Percentiles rank a stretch among this genome's conserved stretches.
These are phyloP conservation scores for Kernera saxatilis DNA, from an alignment of 345 rosid genomes.

Conservation along the genomic window DNA sequence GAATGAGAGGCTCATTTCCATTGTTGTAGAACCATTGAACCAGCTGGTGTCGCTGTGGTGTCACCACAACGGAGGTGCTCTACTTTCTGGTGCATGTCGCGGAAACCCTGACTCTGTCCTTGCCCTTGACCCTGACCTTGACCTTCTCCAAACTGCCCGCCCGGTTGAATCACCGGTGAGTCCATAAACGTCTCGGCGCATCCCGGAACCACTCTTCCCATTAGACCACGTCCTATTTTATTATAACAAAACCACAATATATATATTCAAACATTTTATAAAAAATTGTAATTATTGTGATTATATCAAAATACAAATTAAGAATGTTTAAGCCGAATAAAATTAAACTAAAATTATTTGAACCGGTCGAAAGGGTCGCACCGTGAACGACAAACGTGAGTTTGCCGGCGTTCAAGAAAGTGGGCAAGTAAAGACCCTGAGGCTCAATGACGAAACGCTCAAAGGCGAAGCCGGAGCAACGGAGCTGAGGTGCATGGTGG, in stretches of 20 bases:
- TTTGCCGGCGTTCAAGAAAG: slow-evolving; percentile 37
- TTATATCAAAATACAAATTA: not conserved
- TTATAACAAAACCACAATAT: not conserved
- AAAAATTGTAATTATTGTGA: not conserved
- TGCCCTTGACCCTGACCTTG: slow-evolving; percentile 8
- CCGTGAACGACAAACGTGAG: slow-evolving; percentile 48
- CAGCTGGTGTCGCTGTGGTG: slow-evolving; percentile 42
- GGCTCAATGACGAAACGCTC: slow-evolving; percentile 39
- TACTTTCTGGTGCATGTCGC: slow-evolving; percentile 59
- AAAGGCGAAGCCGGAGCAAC: slow-evolving; percentile 49
- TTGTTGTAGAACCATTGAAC: slow-evolving; percentile 58
- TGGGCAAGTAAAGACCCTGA: slow-evolving; percentile 53
- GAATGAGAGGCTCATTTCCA: slow-evolving; percentile 41
- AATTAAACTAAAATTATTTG: not conserved
- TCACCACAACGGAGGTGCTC: slow-evolving; percentile 45
- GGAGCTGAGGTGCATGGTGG: slow-evolving; percentile 47
- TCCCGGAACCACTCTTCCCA: slow-evolving; percentile 42
- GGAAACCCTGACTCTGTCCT: slow-evolving; percentile 16
- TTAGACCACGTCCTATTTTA: slow-evolving; percentile 37
- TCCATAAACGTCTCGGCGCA: slow-evolving; percentile 65
- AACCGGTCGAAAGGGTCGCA: slow-evolving; percentile 2
- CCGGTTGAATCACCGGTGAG: slow-evolving; percentile 12
- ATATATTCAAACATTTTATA: not conserved
- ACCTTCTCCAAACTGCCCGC: not conserved
- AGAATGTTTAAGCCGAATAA: not conserved